These are phyloP conservation scores for Calophaca sinica DNA, from an alignment of 306 rosid genomes.

Conservation along the genomic window DNA sequence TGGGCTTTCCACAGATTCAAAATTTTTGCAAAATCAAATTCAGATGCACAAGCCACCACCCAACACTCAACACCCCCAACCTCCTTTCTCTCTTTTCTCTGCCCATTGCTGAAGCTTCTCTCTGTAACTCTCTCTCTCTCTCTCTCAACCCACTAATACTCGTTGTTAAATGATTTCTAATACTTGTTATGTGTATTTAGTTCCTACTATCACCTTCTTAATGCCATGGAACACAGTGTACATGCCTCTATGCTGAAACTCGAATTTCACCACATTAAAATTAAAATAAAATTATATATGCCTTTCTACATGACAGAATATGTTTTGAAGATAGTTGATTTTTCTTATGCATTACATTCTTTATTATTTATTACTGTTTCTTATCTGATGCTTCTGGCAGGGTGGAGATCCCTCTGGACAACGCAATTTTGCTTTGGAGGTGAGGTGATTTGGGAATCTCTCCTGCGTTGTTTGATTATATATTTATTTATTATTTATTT, in stretches of 20 bases:
- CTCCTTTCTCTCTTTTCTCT: constrained; percentile 67
- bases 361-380: too few relatives aligned
- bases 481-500: background rate
- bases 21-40: constrained; percentile 51
- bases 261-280: background rate
- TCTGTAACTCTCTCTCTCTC: constrained; percentile 53
- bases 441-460: constrained; percentile 4
- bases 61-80: constrained; percentile 50
- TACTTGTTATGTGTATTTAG: too few relatives aligned
- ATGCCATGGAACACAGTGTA: too few relatives aligned
- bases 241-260: background rate
- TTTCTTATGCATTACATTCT: background rate
- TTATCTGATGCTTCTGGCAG: constrained; percentile 47
- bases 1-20: constrained; percentile 49
- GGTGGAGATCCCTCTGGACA: constrained; percentile 85
- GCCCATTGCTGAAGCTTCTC: constrained; percentile 83
- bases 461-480: background rate
- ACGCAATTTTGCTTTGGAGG: constrained; percentile 81
- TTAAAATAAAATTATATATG: too few relatives aligned
- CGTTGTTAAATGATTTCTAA: too few relatives aligned
- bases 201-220: too few relatives aligned
- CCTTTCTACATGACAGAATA: background rate
- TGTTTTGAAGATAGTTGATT: background rate
- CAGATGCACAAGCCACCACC: constrained; percentile 46
- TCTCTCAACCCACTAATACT: too few relatives aligned